phyloP scores from a whole-genome alignment of 176 grass and related monocot genomes.

The Oryza australiensis region DNA sequence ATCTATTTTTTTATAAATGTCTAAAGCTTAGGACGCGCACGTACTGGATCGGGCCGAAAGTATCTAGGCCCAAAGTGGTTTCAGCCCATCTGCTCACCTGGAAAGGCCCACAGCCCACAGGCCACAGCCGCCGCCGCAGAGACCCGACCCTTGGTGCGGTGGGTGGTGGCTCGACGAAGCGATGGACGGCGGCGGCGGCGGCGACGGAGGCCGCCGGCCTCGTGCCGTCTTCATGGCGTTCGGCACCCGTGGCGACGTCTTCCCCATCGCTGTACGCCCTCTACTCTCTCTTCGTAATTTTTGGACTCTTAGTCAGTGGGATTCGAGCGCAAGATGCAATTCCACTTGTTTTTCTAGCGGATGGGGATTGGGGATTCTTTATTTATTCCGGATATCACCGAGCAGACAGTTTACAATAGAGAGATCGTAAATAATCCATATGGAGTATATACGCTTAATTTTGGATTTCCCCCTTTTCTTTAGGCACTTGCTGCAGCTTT shows the following conservation, averaged over 20 bases:
- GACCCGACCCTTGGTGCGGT: neutral
- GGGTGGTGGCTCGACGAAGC: neutral
- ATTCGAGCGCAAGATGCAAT: constrained; percentile 16
- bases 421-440: too few species aligned
- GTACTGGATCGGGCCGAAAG: neutral
- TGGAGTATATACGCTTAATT: neutral
- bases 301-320: neutral
- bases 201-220: constrained; percentile 33
- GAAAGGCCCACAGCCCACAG: neutral
- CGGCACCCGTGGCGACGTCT: constrained; percentile 84
- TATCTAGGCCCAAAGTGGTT: neutral
- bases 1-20: too few species aligned
- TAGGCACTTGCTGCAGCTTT: constrained; percentile 77
- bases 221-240: constrained; percentile 88
- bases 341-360: constrained; percentile 2
- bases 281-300: neutral
- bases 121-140: neutral
- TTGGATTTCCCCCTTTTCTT: neutral
- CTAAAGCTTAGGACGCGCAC: too few species aligned
- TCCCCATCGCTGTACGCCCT: constrained; percentile 67
- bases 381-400: neutral
- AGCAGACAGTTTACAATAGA: neutral
- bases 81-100: neutral
- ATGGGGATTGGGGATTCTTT: neutral
- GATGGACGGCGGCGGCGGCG: constrained; percentile 30